Percentiles rank a stretch among this genome's conserved stretches.
These are phyloP conservation scores for Avena eriantha DNA, from an alignment of 176 grass and related monocot species.

Conservation along the genomic window DNA sequence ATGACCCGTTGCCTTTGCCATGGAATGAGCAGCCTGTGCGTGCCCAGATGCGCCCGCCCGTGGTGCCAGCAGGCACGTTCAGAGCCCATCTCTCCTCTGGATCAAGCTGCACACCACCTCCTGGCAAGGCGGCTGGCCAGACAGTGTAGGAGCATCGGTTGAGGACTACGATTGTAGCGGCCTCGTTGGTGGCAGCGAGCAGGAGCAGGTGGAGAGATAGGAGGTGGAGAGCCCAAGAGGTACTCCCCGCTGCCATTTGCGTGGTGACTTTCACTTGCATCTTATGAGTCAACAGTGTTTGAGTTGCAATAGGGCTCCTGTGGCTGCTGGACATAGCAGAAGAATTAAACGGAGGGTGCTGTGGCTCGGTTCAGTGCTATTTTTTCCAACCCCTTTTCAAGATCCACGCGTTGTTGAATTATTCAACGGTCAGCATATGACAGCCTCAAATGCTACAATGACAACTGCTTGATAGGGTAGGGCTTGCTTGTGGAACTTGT, in stretches of 20 bases:
- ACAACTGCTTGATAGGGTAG: background rate
- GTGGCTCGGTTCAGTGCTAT: background rate
- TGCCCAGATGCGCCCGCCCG: background rate
- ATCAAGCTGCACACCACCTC: background rate
- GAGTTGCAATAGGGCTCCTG: background rate
- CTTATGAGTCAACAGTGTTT: no score
- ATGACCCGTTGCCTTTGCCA: background rate
- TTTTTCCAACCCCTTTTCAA: background rate
- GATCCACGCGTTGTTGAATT: conserved; percentile 10
- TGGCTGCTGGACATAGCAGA: background rate
- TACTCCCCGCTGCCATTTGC: background rate
- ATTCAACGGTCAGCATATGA: background rate
- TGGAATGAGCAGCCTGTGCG: conserved; percentile 35
- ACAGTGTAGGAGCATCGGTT: conserved; percentile 52
- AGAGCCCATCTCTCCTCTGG: background rate
- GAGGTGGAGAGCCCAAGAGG: background rate
- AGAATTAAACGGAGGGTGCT: background rate
- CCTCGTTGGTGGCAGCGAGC: background rate
- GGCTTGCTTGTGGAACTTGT: no score
- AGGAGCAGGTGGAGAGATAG: background rate
- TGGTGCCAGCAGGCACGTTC: rapidly evolving
- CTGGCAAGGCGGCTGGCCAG: conserved; percentile 37
- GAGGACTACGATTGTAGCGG: background rate
- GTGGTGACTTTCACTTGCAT: no score
- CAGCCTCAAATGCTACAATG: background rate